Evolutionary conservation across 2,329 filamentous ascomycete genomes (phyloP).

Genomic region (Trichoderma pleuroti): DNA sequence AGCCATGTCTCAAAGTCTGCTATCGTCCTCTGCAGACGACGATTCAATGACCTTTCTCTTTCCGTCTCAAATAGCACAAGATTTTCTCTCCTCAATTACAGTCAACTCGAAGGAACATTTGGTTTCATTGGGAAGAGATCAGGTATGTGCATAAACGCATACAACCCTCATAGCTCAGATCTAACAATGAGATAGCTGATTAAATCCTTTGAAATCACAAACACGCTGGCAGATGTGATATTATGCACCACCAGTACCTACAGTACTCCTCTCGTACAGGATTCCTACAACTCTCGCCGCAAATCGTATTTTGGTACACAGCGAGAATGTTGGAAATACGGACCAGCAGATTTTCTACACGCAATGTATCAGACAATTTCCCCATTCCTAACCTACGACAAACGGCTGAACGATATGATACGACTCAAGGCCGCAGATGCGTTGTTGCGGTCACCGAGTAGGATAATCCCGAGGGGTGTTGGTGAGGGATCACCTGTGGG

Average conservation of each 20-base stretch:
- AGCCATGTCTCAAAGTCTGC: slow-evolving; percentile 9
- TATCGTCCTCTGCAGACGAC: neutral
- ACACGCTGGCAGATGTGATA: slow-evolving; percentile 15
- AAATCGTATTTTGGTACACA: neutral
- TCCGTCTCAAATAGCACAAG: slow-evolving; percentile 7
- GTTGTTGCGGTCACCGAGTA: neutral
- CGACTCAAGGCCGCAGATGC: slow-evolving; percentile 13
- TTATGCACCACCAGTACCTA: neutral
- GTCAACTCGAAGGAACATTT: slow-evolving; percentile 12
- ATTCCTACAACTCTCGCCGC: neutral
- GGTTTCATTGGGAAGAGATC: slow-evolving; percentile 12
- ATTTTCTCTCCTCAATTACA: slow-evolving; percentile 5
- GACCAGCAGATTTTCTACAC: slow-evolving; percentile 14
- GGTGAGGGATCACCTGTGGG: neutral
- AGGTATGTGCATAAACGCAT: neutral
- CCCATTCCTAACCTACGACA: slow-evolving; percentile 13
- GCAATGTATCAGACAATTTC: slow-evolving; percentile 12
- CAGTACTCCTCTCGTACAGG: neutral
- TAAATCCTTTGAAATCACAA: slow-evolving; percentile 18
- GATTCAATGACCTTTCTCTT: slow-evolving; percentile 17
- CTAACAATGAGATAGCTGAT: slow-evolving; percentile 1
- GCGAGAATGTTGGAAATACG: slow-evolving; percentile 2
- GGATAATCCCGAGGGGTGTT: slow-evolving; percentile 11
- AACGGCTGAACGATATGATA: slow-evolving; percentile 8
- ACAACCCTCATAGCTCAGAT: no score